Evolutionary conservation across 2,329 filamentous ascomycete species (phyloP).

Genomic region (Colletotrichum filicis): DNA sequence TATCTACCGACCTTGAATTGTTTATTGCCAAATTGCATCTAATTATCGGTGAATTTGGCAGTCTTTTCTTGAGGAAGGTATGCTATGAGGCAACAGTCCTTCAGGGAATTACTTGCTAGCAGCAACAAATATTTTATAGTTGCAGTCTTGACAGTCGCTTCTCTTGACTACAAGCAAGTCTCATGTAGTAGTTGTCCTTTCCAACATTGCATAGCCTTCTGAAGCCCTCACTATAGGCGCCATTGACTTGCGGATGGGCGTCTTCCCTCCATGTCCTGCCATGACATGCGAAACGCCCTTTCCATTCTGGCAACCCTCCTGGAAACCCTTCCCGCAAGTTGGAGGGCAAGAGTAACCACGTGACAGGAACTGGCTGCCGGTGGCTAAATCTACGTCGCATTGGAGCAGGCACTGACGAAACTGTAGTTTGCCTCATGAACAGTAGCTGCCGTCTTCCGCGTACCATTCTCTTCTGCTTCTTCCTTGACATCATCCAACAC

Average conservation of each 20-base stretch:
- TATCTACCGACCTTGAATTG: too few relatives aligned
- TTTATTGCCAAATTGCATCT: too few relatives aligned
- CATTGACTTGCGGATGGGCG: neutral
- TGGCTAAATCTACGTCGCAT: slow-evolving; percentile 1
- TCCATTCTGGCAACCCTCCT: neutral
- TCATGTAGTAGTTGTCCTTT: neutral
- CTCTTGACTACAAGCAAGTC: neutral
- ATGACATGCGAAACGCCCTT: neutral
- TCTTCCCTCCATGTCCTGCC: too few relatives aligned
- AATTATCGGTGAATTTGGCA: too few relatives aligned
- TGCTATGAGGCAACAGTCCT: neutral
- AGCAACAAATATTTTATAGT: neutral
- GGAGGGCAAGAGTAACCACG: neutral
- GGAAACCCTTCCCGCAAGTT: neutral
- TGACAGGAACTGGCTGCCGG: slow-evolving; percentile 4
- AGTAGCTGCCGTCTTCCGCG: neutral
- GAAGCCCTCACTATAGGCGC: neutral
- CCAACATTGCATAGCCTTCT: neutral
- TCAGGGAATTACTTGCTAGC: neutral
- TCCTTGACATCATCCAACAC: neutral
- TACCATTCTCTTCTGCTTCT: neutral
- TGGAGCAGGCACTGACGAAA: neutral
- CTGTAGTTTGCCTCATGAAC: slow-evolving; percentile 5
- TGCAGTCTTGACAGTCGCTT: neutral
- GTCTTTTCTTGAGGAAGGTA: neutral